Evolutionary conservation across 192 early-diverging fungal species (phyloP), one percentile per base, ranked within the genome.

Genomic region (Backusella liffmaniae): DNA sequence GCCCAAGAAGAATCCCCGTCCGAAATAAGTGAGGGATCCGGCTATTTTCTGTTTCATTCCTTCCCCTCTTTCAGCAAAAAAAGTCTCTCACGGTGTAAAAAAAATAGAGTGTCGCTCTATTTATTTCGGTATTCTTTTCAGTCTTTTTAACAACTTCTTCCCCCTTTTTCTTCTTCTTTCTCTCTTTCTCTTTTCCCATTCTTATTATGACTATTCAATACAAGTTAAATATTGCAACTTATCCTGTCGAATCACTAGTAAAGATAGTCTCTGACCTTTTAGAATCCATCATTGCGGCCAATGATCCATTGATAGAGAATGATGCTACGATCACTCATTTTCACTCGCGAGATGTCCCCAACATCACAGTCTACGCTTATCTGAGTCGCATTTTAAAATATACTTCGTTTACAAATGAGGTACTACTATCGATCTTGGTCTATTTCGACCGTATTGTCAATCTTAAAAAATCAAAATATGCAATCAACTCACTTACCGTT

Each of bases 361-460:
- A 82, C 12, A 94, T 94, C 67, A 84, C 88, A 0, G 78, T 93
- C 18, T 79, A 81, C 32, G 90, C 89, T 26, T 94, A 94, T 71
- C 72, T 94, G 32, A 79, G 83, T 35, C 86, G 92, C 4, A 90
- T 94, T 41, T 82, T 88, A 15, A 90, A 90, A 77, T 94, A 90
- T 76, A 88, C 91, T 4, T 86, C 88, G 15, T 88, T 92, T 71
- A 84, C 85, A 32, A 93, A 92, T 67, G 92, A 92, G 76, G 84
- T 86, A 1, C 79, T 93, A 21, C 75, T 94, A 0, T 86, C 91
- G 0, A 82, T 92, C 0, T 84, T 94, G 12, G 89, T 94, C 5
- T 94, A 93, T 77, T 85, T 94, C 77, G 89, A 94, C 71, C 88
- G 90, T 18, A 87, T 93, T 46, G 84, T 86, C 8, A 62, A 81